These are phyloP conservation scores for Yamadazyma dushanensis DNA, from an alignment of 1,139 yeast species.

Conservation along the genomic window DNA sequence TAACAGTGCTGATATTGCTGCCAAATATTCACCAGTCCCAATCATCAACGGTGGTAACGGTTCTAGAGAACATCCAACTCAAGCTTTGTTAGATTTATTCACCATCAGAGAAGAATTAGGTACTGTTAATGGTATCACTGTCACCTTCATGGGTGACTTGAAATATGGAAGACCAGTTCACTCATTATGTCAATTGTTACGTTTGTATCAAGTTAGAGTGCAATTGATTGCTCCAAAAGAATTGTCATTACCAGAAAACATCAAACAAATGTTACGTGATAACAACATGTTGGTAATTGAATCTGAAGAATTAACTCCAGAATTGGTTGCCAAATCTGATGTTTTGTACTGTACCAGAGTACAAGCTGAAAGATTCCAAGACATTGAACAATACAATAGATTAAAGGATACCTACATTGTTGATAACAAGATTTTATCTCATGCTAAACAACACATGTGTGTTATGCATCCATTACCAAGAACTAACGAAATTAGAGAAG, in stretches of 20 bases:
- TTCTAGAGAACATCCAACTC: conserved; percentile 96
- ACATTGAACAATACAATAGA: conserved; percentile 74
- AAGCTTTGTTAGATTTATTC: conserved; percentile 94
- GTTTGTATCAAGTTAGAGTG: conserved; percentile 89
- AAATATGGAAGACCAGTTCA: conserved; percentile 98
- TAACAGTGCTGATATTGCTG: conserved; percentile 90
- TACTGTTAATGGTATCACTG: conserved; percentile 95
- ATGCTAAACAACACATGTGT: conserved; percentile 98
- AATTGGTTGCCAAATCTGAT: conserved; percentile 84
- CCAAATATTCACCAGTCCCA: conserved; percentile 95
- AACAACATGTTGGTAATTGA: conserved; percentile 73
- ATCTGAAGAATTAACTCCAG: conserved; percentile 75
- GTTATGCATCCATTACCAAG: conserved; percentile 99
- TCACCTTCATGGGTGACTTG: conserved; percentile 98
- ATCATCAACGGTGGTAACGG: conserved; percentile 98
- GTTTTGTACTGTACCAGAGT: conserved; percentile 97
- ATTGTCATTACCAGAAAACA: conserved; percentile 73
- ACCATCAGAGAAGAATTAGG: conserved; percentile 99
- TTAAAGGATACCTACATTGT: conserved; percentile 91
- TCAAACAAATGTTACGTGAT: conserved; percentile 62
- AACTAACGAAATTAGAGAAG: conserved; percentile 93
- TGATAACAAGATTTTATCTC: conserved; percentile 85
- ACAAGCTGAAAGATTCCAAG: conserved; percentile 91
- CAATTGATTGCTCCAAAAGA: conserved; percentile 92
- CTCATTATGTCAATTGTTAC: conserved; percentile 86